Percentiles rank a stretch among this genome's conserved stretches.
Evolutionary conservation across 2,329 filamentous ascomycete species (phyloP).

Genomic region (Nakataea oryzae): DNA sequence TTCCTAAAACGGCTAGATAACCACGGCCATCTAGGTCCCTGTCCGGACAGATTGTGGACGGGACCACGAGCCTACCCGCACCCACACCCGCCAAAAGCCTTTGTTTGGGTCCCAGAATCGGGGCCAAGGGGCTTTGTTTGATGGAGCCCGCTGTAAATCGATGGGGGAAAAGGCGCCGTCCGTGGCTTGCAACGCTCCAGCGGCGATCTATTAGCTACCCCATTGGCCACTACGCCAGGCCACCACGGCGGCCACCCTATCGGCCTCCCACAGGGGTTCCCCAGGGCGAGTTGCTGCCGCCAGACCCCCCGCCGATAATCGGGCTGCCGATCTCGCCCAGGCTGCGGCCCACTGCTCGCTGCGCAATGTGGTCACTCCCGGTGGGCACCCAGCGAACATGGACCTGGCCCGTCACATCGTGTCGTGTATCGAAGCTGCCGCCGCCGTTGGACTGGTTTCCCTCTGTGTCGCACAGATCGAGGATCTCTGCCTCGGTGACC

Average conservation of each 20-base stretch:
- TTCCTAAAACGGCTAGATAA: neutral
- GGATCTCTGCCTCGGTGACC: constrained; percentile 55
- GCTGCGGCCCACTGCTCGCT: constrained; percentile 30
- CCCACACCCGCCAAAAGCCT: no score
- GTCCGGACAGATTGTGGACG: neutral
- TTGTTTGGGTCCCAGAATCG: neutral
- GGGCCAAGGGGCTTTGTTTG: neutral
- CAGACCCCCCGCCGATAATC: constrained; percentile 25
- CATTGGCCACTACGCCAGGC: neutral
- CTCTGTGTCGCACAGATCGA: constrained; percentile 83
- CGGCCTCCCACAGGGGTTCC: constrained; percentile 7
- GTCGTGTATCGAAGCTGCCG: constrained; percentile 67
- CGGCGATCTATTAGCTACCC: neutral
- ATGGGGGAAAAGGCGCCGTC: neutral
- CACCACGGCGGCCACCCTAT: neutral
- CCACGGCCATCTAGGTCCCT: neutral
- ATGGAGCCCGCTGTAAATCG: neutral
- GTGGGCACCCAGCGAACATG: constrained; percentile 45
- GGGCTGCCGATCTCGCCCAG: constrained; percentile 61
- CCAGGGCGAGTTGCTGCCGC: constrained; percentile 17
- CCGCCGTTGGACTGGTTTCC: constrained; percentile 80
- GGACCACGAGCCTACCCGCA: neutral
- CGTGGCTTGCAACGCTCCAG: neutral
- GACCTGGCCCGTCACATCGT: constrained; percentile 23
- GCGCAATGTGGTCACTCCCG: constrained; percentile 17